Conservation (phyloP, 495 filamentous ascomycete genomes). For the Aspergillus biplanus region DNA sequence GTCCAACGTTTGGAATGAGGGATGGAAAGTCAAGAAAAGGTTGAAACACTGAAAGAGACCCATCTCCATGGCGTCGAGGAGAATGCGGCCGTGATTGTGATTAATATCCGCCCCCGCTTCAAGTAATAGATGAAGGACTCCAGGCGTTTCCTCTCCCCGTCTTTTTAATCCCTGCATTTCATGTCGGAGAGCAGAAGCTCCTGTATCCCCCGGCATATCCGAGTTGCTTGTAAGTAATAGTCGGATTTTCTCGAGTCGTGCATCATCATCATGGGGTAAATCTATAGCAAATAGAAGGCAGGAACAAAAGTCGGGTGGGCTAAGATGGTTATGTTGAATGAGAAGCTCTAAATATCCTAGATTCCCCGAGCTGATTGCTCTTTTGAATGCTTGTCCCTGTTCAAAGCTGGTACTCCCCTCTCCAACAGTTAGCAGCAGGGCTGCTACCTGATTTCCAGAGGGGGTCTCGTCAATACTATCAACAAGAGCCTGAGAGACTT, state of each 20-base stretch:
- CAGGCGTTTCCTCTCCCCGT: conserved; percentile 11
- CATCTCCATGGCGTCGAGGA: conserved; percentile 16
- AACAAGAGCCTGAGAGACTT: conserved; percentile 14
- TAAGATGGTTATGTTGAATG: conserved; percentile 15
- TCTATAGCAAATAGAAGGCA: conserved; percentile 15
- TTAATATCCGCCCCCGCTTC: conserved; percentile 17
- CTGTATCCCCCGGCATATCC: conserved; percentile 10
- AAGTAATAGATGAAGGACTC: conserved; percentile 12
- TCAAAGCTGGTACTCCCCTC: conserved; percentile 14
- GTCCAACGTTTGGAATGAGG: conserved; percentile 11
- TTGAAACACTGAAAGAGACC: conserved; percentile 17
- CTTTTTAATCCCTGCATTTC: conserved; percentile 19
- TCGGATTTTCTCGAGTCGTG: conserved; percentile 18
- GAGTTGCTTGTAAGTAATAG: conserved; percentile 9
- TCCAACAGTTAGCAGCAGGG: conserved; percentile 7
- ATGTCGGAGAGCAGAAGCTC: conserved; percentile 14
- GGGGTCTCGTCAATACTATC: conserved; percentile 14
- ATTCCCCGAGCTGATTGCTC: conserved; percentile 3
- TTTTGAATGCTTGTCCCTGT: conserved; percentile 13
- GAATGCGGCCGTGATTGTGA: conserved; percentile 8
- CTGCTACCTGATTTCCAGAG: conserved; percentile 1
- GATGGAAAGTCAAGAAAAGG: conserved; percentile 5
- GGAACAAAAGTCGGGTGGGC: conserved; percentile 12
- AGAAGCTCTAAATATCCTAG: conserved; percentile 15
- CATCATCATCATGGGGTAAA: conserved; percentile 5